Base-by-base conservation (phyloP, 2,329 filamentous ascomycete species). In the Fonsecaea pugnacius region DNA sequence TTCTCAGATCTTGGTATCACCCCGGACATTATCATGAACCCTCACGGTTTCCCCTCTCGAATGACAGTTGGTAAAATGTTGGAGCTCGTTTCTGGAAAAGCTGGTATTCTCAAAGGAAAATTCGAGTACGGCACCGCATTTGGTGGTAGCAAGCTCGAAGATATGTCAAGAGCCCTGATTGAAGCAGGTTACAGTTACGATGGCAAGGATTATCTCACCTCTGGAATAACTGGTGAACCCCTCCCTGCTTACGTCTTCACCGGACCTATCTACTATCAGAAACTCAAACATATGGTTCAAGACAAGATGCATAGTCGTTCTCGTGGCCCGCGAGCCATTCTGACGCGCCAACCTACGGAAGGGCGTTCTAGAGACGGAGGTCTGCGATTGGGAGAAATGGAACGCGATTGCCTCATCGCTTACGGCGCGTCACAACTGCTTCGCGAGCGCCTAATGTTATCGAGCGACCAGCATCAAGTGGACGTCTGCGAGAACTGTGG, bases 21-120 rank as follows among this genome's bases (percentile, higher is more conserved):
- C n/a, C 95, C 95, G 0, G 95, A 99, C 78, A 97, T 99, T 70
- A 99, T 99, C 86, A 99, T 99, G 95, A 99, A 99, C 82, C 95
- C 96, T 0, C 95, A 99, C 80, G 95, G 95, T 88, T 99, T 99
- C 84, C 95, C 95, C 1, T 98, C 94, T 35, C 95, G 95, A 77
- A 99, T 99, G 95, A 99, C 95, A 60, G 95, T 99, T 67, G 95
- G 95, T 35, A 99, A 99, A 78, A 90, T 99, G 83, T 86, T 99
- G 57, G 95, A 99, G 76, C 91, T 96, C 51, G 84, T 99, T 16
- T 92, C 93, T 0, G 95, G 95, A 69, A 99, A 99, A 78, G 95
- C 95, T 0, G 92, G 93, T 12, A 88, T 99, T 1, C 78, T 99
- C 3, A 86, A 89, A 64, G 95, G 95, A 4, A 88, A 89, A 7